Evolutionary conservation across 2,329 filamentous ascomycete species (phyloP).

Genomic region (Penicillium olsonii): DNA sequence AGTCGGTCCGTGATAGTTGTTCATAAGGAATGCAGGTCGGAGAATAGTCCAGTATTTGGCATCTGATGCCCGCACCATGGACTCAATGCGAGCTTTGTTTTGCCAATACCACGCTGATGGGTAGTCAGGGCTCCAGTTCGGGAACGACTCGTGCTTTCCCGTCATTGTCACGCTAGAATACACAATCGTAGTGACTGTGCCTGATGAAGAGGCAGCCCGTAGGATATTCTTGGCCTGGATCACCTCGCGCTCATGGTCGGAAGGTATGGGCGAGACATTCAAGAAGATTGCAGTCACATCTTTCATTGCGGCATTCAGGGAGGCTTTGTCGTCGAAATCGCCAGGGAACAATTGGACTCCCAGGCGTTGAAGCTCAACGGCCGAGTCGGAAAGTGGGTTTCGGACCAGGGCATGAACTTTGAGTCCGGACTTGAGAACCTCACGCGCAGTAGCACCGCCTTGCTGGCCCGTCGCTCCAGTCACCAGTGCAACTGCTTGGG

Average conservation of each 20-base stretch:
- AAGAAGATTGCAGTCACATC: not conserved
- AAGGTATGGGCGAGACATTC: not conserved
- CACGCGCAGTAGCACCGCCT: not conserved
- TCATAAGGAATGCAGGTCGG: not conserved
- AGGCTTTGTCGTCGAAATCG: not conserved
- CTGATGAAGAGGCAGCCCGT: not conserved
- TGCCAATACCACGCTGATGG: not conserved
- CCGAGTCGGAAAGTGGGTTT: not conserved
- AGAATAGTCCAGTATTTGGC: not conserved
- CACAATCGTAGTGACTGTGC: not conserved
- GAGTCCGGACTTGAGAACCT: not conserved
- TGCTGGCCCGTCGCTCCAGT: not conserved
- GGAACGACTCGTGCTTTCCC: not conserved
- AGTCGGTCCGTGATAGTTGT: not conserved
- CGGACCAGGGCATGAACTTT: not conserved
- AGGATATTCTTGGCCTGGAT: not conserved
- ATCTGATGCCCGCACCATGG: not conserved
- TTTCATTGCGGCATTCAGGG: not conserved
- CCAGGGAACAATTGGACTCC: not conserved
- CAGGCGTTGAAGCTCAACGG: not conserved
- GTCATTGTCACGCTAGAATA: not conserved
- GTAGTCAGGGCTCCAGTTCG: not conserved
- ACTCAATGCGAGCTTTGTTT: not conserved
- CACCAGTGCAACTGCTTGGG: too few species aligned
- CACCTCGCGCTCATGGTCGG: not conserved